These are phyloP conservation scores for Glutinoglossum americanum DNA, from an alignment of 495 filamentous ascomycete species.

Conservation along the genomic window DNA sequence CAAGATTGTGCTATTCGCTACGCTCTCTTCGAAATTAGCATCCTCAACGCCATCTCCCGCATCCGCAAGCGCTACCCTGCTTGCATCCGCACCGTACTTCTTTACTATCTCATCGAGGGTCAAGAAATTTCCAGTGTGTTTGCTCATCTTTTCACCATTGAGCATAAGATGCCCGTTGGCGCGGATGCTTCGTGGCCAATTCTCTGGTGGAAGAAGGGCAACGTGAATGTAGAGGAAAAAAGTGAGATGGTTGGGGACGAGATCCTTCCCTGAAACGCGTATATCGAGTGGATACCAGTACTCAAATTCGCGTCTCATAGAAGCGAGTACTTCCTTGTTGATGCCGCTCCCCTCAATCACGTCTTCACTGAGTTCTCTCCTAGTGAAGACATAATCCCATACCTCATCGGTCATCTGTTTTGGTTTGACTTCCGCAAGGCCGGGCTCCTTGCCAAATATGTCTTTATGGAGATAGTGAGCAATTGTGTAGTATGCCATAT, in stretches of 20 bases:
- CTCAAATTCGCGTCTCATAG: slow-evolving; percentile 75
- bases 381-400: slow-evolving; percentile 82
- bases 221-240: slow-evolving; percentile 94
- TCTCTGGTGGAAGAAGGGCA: slow-evolving; percentile 66
- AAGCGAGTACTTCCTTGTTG: slow-evolving; percentile 41
- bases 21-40: slow-evolving; percentile 91
- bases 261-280: slow-evolving; percentile 64
- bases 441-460: slow-evolving; percentile 53
- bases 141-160: slow-evolving; percentile 94
- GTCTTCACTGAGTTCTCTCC: slow-evolving; percentile 40
- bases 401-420: slow-evolving; percentile 91
- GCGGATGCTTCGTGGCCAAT: slow-evolving; percentile 67
- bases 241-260: slow-evolving; percentile 77
- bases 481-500: slow-evolving; percentile 95
- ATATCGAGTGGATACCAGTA: slow-evolving; percentile 94
- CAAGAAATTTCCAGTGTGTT: slow-evolving; percentile 88
- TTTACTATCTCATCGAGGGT: slow-evolving; percentile 67
- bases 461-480: slow-evolving; percentile 68
- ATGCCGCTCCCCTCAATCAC: slow-evolving; percentile 43
- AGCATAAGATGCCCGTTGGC: slow-evolving; percentile 84
- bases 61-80: slow-evolving; percentile 79
- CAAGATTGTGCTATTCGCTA: slow-evolving; percentile 78
- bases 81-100: slow-evolving; percentile 89
- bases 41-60: slow-evolving; percentile 87
- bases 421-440: slow-evolving; percentile 41